Percentiles rank a stretch among this genome's conserved stretches.
Conservation (phyloP, 345 rosid genomes). For the Garcia nutans region DNA sequence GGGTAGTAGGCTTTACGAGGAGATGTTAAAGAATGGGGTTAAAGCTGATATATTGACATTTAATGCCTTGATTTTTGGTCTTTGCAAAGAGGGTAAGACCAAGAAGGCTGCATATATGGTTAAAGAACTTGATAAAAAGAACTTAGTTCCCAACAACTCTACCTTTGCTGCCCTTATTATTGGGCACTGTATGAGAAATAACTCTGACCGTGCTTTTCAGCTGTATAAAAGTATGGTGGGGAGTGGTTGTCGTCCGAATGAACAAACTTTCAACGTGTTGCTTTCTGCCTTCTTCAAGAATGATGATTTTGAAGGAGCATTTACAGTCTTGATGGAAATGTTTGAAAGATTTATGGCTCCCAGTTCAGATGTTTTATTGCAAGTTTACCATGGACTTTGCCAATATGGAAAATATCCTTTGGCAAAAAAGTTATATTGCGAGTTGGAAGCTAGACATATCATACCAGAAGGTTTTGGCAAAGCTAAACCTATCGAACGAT, state of each 20-base stretch:
- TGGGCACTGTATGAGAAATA: slow-evolving; percentile 72
- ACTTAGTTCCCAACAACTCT: slow-evolving; percentile 67
- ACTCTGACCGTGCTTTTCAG: slow-evolving; percentile 66
- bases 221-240: slow-evolving; percentile 69
- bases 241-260: slow-evolving; percentile 62
- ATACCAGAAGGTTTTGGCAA: slow-evolving; percentile 35
- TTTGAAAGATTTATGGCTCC: slow-evolving; percentile 46
- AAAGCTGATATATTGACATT: slow-evolving; percentile 70
- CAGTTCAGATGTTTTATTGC: slow-evolving; percentile 33
- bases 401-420: slow-evolving; percentile 49
- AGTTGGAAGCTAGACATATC: slow-evolving; percentile 41
- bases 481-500: slow-evolving; percentile 14
- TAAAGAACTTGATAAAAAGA: slow-evolving; percentile 66
- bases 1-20: slow-evolving; percentile 58
- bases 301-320: slow-evolving; percentile 70
- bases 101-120: slow-evolving; percentile 81
- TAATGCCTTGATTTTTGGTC: slow-evolving; percentile 73
- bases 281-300: slow-evolving; percentile 51
- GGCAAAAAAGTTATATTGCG: slow-evolving; percentile 38
- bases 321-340: slow-evolving; percentile 58
- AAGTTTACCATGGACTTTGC: slow-evolving; percentile 50
- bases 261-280: slow-evolving; percentile 46
- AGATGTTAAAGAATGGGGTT: slow-evolving; percentile 56
- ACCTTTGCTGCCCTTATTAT: slow-evolving; percentile 73
- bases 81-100: slow-evolving; percentile 86